A percentile compares a stretch with the other conserved stretches of the same genome.
Evolutionary conservation across 306 rosid genomes (phyloP).

Genomic region (Quercus gilva): DNA sequence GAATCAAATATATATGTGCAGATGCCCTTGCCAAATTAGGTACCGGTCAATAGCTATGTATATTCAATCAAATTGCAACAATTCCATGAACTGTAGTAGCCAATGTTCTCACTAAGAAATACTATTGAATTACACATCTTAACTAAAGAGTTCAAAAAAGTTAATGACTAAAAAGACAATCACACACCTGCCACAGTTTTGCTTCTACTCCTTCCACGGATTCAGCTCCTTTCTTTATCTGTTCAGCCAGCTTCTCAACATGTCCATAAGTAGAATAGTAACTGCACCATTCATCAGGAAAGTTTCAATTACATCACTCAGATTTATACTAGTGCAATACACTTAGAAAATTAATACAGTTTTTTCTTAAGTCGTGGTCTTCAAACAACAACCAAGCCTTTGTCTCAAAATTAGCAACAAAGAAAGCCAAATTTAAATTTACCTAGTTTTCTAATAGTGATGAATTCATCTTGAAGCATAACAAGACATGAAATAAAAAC

Average conservation of each 20-base stretch:
- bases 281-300: constrained; percentile 40
- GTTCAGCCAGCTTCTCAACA: constrained; percentile 82
- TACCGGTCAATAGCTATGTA: too few relatives aligned
- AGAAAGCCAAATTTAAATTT: too few relatives aligned
- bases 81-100: too few relatives aligned
- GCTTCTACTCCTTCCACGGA: constrained; percentile 92
- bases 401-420: too few relatives aligned
- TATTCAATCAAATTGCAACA: too few relatives aligned
- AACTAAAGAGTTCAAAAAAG: not conserved
- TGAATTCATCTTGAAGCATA: constrained; percentile 2
- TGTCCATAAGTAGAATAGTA: constrained; percentile 90
- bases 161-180: not conserved
- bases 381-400: too few relatives aligned
- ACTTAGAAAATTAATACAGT: too few relatives aligned
- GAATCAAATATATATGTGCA: too few relatives aligned
- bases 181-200: constrained; percentile 81
- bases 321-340: constrained; percentile 1
- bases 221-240: constrained; percentile 71
- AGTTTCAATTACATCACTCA: constrained; percentile 11
- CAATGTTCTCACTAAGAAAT: too few relatives aligned
- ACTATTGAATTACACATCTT: not conserved
- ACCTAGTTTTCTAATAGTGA: not conserved
- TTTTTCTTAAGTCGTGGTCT: too few relatives aligned
- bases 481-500: constrained; percentile 16
- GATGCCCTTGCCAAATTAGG: too few relatives aligned